These are phyloP conservation scores for Grigorovia transvaalensis DNA, from an alignment of 805 yeast species.

Conservation along the genomic window DNA sequence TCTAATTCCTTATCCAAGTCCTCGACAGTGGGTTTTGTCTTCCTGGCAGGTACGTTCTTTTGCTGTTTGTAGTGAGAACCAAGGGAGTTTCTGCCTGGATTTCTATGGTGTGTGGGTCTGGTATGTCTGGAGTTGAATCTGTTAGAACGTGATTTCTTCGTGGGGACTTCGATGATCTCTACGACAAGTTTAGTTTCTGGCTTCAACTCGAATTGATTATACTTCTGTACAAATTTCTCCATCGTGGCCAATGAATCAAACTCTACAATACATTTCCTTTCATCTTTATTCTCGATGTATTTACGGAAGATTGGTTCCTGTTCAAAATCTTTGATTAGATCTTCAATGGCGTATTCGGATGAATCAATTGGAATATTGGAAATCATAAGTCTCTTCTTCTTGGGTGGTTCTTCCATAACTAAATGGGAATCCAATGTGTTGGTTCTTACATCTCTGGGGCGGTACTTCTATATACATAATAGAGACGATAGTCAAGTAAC, in stretches of 20 bases:
- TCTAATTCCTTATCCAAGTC: conserved; percentile 26
- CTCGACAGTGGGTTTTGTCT: conserved; percentile 13
- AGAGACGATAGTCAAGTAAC: neutral
- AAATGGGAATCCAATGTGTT: conserved; percentile 10
- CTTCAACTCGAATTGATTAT: conserved; percentile 17
- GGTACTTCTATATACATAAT: conserved; percentile 15
- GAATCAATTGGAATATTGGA: conserved; percentile 20
- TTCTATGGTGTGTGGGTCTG: neutral
- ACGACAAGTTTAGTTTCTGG: conserved; percentile 13
- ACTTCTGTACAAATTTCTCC: conserved; percentile 17
- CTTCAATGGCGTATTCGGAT: conserved; percentile 25
- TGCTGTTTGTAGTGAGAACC: conserved; percentile 10
- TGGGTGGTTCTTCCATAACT: conserved; percentile 10
- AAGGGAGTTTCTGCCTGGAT: conserved; percentile 3
- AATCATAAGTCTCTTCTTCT: conserved; percentile 19
- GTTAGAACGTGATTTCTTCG: neutral
- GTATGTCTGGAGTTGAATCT: neutral
- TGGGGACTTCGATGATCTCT: conserved; percentile 14
- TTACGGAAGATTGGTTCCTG: conserved; percentile 13
- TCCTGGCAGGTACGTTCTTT: neutral
- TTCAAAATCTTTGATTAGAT: conserved; percentile 23
- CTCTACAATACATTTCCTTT: conserved; percentile 24
- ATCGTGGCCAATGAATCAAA: conserved; percentile 13
- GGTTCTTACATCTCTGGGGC: conserved; percentile 26
- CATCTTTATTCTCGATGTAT: conserved; percentile 20